phyloP scores from a whole-genome alignment of 169 alveolate genomes.

The Sarcocystis neurona region DNA sequence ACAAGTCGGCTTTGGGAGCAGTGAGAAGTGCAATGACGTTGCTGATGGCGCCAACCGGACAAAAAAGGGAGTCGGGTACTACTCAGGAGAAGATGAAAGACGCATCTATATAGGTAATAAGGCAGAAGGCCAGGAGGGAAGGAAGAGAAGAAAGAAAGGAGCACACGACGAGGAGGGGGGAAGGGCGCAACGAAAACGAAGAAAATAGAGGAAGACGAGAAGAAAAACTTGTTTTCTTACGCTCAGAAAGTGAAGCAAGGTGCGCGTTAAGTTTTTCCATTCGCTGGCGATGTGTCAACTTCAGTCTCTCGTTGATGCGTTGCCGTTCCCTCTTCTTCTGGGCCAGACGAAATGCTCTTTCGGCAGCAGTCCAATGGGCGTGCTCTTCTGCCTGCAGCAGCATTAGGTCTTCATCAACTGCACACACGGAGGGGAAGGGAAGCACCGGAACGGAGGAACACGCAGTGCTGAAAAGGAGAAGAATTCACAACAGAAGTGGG shows the following conservation, averaged over 20 bases:
- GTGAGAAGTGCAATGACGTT: too few species aligned
- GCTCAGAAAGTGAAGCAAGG: constrained; percentile 84
- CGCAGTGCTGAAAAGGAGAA: not conserved
- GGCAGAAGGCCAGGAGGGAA: too few species aligned
- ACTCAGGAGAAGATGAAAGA: too few species aligned
- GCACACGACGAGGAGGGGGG: too few species aligned
- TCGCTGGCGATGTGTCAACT: constrained; percentile 84
- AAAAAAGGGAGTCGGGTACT: too few species aligned
- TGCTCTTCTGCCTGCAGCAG: not conserved
- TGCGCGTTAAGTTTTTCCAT: constrained; percentile 83
- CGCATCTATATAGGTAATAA: too few species aligned
- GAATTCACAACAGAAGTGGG: not conserved
- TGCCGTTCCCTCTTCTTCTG: constrained; percentile 77
- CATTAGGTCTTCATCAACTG: not conserved
- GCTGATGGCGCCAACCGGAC: too few species aligned
- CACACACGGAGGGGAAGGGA: not conserved
- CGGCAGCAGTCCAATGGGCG: constrained; percentile 66
- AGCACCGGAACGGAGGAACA: not conserved
- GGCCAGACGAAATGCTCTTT: constrained; percentile 78
- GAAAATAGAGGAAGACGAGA: not conserved
- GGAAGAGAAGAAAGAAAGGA: too few species aligned
- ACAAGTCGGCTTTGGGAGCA: too few species aligned
- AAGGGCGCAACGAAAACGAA: too few species aligned
- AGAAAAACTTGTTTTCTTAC: constrained; percentile 62
- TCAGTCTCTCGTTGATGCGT: constrained; percentile 75